Evolutionary conservation across 208 protist species (phyloP).

Genomic region (Crithidia expoeki): DNA sequence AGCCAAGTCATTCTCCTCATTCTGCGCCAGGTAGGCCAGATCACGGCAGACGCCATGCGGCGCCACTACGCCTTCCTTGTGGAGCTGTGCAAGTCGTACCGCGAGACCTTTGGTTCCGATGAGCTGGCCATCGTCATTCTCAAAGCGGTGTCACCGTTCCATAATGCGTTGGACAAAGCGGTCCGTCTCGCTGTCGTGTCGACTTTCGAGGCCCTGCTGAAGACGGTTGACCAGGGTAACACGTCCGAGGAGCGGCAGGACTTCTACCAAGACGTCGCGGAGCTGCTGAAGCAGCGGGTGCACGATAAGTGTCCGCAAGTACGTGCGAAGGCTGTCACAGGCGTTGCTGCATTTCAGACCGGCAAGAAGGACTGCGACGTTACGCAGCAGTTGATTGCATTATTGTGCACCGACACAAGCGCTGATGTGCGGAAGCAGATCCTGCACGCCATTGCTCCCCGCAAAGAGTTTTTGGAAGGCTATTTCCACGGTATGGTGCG

Average conservation of each 20-base stretch:
- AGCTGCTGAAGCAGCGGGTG: slow-evolving; percentile 80
- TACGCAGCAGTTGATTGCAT: slow-evolving; percentile 82
- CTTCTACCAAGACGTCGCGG: slow-evolving; percentile 80
- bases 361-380: slow-evolving; percentile 87
- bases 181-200: slow-evolving; percentile 82
- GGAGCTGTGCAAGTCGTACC: slow-evolving; percentile 66
- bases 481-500: slow-evolving; percentile 90
- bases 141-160: slow-evolving; percentile 54
- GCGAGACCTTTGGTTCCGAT: slow-evolving; percentile 62
- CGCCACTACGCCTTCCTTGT: slow-evolving; percentile 82
- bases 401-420: slow-evolving; percentile 79
- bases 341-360: slow-evolving; percentile 79
- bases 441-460: slow-evolving; percentile 64
- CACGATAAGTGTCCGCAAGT: slow-evolving; percentile 81
- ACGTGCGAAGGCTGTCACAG: slow-evolving; percentile 69
- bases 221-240: slow-evolving; percentile 79
- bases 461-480: slow-evolving; percentile 88
- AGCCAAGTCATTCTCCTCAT: slow-evolving; percentile 68
- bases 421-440: slow-evolving; percentile 86
- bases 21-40: slow-evolving; percentile 73
- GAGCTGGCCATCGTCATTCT: slow-evolving; percentile 67
- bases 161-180: slow-evolving; percentile 85
- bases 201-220: slow-evolving; percentile 72
- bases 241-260: slow-evolving; percentile 81
- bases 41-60: slow-evolving; percentile 71